Evolutionary conservation across 257 asterid species (phyloP), one percentile per base, ranked within the genome.

Genomic region (Jasminum sambac): DNA sequence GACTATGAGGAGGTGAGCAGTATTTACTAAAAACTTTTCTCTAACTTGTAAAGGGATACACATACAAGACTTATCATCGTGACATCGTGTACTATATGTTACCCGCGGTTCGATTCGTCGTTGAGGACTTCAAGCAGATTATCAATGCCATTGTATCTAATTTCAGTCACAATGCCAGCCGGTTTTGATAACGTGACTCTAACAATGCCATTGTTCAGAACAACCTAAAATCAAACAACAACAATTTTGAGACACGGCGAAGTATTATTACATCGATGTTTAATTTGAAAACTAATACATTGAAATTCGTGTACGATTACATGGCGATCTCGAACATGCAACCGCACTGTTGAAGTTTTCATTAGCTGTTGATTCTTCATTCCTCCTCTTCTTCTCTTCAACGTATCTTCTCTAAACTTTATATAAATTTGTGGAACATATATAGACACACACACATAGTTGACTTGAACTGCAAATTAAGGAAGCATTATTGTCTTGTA

Each of bases 71-170:
- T n/a, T n/a, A n/a, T n/a, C n/a, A n/a, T n/a, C n/a, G n/a, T n/a
- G n/a, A n/a, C 2, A 30, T 30, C 36, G 36, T 30, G 36, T 30
- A 30, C 4, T 30, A 30, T 4, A 4, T n/a, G 21, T 60, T 85
- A 90, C 92, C 97, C 92, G 80, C 95, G 76, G 71, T 85, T 81
- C 23, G 91, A 77, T 74, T 88, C 90, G 0, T 79, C 85, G 46
- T 87, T 89, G 48, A 70, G 85, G 43, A 50, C 77, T 77, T 90
- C 97, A n/a, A 90, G 90, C 88, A 90, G 76, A 80, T 89, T 91
- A 77, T 84, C 94, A 6, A 88, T 69, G 72, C 84, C 79, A 68
- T 85, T 83, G 78, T 86, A 91, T 13, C 72, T 65, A n/a, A 91
- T 73, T 43, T 81, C 90, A 41, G 89, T 89, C 37, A 89, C 85